Conservation (phyloP, 2,329 filamentous ascomycete species). For the Talaromyces sp. region DNA sequence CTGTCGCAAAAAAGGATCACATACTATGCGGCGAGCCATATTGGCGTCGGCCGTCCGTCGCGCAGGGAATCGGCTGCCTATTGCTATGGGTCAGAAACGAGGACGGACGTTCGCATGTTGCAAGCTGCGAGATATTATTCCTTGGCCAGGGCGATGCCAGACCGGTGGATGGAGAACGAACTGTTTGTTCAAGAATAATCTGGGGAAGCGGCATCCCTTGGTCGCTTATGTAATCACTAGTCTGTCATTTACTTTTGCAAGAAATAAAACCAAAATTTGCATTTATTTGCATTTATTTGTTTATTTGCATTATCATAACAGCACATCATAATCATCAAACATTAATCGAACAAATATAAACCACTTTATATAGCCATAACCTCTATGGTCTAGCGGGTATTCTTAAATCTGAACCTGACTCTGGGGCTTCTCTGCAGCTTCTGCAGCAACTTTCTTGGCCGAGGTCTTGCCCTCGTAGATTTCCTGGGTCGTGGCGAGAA, state of each 20-base stretch:
- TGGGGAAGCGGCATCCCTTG: background rate
- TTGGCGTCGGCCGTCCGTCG: slow-evolving; percentile 2
- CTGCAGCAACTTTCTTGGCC: slow-evolving; percentile 63
- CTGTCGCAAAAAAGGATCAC: slow-evolving; percentile 8
- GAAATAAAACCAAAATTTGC: too few species aligned
- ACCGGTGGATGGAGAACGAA: background rate
- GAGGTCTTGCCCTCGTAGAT: slow-evolving; percentile 68
- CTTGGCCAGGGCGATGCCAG: background rate
- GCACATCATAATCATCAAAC: background rate
- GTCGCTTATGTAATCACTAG: background rate
- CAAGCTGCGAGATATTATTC: background rate
- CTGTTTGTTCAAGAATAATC: background rate
- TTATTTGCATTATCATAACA: background rate
- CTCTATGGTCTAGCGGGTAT: background rate
- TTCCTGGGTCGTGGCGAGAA: slow-evolving; percentile 68
- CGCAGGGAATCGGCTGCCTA: slow-evolving; percentile 7
- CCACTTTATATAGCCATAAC: background rate
- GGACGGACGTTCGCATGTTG: slow-evolving; percentile 11
- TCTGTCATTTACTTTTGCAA: too few species aligned
- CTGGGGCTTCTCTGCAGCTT: slow-evolving; percentile 26
- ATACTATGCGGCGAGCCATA: slow-evolving; percentile 41
- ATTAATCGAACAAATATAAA: background rate
- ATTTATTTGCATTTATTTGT: too few species aligned
- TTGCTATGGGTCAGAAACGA: background rate
- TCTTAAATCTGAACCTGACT: background rate